phyloP scores from a whole-genome alignment of 257 asterid genomes.

The Haberlea rhodopensis region DNA sequence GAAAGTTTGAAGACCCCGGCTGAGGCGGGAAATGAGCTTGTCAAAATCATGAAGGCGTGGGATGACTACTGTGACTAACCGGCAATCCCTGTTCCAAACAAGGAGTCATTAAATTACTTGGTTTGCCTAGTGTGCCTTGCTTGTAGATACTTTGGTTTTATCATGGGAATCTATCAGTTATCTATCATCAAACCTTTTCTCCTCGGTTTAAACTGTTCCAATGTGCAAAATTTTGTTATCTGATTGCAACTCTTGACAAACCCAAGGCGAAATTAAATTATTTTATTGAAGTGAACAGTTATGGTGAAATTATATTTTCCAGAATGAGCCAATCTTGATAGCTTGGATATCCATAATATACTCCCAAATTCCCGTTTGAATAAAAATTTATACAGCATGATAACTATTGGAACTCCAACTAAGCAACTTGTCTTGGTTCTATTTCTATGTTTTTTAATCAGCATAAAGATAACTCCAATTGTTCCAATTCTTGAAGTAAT shows the following conservation, averaged over 20 bases:
- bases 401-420: conserved; percentile 4
- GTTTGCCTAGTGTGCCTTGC: background rate
- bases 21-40: no score
- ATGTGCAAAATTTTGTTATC: background rate
- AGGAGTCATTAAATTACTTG: background rate
- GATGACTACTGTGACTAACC: no score
- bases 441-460: background rate
- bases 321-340: background rate
- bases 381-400: background rate
- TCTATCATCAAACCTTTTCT: background rate
- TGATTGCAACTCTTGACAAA: background rate
- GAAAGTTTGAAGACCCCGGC: no score
- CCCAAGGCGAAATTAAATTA: background rate
- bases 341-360: background rate
- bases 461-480: conserved; percentile 13
- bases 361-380: no score
- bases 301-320: background rate
- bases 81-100: no score
- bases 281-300: no score
- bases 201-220: no score
- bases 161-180: background rate
- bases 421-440: conserved; percentile 8
- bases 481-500: conserved; percentile 36
- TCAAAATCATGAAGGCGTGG: no score
- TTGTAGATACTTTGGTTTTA: background rate